Evolutionary conservation across 768 basidiomycete genomes (phyloP).

Genomic region (Thelephora ganbajun): DNA sequence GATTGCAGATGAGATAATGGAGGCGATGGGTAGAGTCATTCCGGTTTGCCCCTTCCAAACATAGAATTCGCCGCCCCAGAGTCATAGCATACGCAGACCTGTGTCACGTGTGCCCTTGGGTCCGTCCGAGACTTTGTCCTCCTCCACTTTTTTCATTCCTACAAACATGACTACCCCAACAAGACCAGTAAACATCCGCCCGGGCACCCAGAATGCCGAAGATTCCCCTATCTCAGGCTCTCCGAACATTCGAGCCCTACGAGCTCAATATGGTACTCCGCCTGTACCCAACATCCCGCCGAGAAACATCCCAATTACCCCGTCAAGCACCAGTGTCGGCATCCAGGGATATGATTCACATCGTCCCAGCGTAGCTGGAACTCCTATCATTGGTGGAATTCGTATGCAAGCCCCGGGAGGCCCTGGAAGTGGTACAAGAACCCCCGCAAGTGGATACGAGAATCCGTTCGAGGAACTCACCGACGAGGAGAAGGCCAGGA

Average conservation of each 20-base stretch:
- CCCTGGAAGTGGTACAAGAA: slow-evolving; percentile 13
- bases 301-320: slow-evolving; percentile 40
- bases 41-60: too few relatives aligned
- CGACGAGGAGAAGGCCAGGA: slow-evolving; percentile 73
- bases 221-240: slow-evolving; percentile 30
- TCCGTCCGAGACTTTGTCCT: too few relatives aligned
- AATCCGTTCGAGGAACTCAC: slow-evolving; percentile 45
- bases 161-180: slow-evolving; percentile 5
- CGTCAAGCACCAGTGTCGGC: slow-evolving; percentile 10
- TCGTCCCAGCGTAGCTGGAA: slow-evolving; percentile 14
- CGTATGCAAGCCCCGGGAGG: slow-evolving; percentile 13
- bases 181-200: slow-evolving; percentile 13
- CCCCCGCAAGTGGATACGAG: slow-evolving; percentile 11
- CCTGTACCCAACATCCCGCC: slow-evolving; percentile 37
- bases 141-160: background rate
- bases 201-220: slow-evolving; percentile 4
- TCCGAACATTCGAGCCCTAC: slow-evolving; percentile 49
- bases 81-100: too few relatives aligned
- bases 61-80: too few relatives aligned
- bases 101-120: background rate
- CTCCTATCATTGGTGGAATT: slow-evolving; percentile 25
- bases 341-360: slow-evolving; percentile 6
- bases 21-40: slow-evolving; percentile 4
- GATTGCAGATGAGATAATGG: slow-evolving; percentile 7
- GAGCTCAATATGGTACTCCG: slow-evolving; percentile 51